Base-by-base conservation (phyloP, 495 filamentous ascomycete species). In the Talaromyces proteolyticus region DNA sequence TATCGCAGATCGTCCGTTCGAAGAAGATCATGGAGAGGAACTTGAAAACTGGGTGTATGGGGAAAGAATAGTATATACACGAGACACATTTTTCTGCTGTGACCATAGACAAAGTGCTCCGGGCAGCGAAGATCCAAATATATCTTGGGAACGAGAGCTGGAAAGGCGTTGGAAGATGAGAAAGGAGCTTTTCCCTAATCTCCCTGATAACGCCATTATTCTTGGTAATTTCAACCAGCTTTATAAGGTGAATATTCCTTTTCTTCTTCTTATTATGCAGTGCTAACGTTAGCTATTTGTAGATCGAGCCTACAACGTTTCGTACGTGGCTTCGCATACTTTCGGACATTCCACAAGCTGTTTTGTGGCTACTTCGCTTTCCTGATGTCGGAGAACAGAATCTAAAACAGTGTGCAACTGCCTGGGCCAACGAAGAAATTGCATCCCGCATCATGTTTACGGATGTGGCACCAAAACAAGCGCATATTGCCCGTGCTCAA, bases 171-270 rank as follows among this genome's bases (percentile, higher is more conserved):
- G 94, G 93, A 75, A 77, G 44, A 97, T 96, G 93, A 83, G 93
- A 20, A 96, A 95, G 61, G 88, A 95, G 58, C 64, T 99, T 19
- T 99, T 99, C 62, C 94, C 93, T 2, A 74, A 77, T 10, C 74
- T 99, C 19, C 72, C 80, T 11, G 87, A 96, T 53, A 86, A 96
- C 59, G 79, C 81, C 20, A 84, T 99, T 57, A 96, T 99, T 55
- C 78, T 99, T 40, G 93, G 88, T 10, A 99, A 99, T 68, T 99
- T 99, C 66, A 99, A 99, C 66, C 93, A 99, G 67, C 71, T 99
- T 20, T 99, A 99, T 73, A 99, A 99, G 86, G 93, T 94, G 74
- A 50, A 39, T 25, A 29, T 16, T 8, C 16, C 11, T 7, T 47
- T 44, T 17, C 43, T 14, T 41, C 1, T 37, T 45, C 45, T 23